phyloP scores from a whole-genome alignment of 169 alveolate species.

The Plasmodium gallinaceum region DNA sequence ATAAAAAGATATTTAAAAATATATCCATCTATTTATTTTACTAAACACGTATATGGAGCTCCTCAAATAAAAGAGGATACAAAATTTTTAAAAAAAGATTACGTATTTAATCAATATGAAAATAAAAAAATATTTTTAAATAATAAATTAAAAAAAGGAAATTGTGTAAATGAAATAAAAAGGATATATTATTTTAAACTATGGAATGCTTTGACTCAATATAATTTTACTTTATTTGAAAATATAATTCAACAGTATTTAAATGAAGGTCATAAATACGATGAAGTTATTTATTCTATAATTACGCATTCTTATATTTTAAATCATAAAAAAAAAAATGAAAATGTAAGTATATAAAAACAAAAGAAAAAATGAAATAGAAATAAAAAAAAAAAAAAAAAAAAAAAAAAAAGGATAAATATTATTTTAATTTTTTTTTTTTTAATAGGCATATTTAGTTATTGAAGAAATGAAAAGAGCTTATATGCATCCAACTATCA shows the following conservation, averaged over 20 bases:
- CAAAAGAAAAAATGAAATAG: background rate
- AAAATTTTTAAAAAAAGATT: constrained; percentile 41
- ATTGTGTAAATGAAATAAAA: constrained; percentile 62
- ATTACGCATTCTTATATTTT: constrained; percentile 83
- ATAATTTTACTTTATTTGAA: constrained; percentile 75
- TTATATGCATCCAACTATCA: constrained; percentile 86
- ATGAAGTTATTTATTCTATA: constrained; percentile 89
- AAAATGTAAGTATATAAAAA: constrained; percentile 76
- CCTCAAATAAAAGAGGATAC: constrained; percentile 42
- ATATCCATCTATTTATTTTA: constrained; percentile 71
- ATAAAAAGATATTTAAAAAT: constrained; percentile 57
- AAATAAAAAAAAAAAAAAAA: no score
- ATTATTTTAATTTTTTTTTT: constrained; percentile 14
- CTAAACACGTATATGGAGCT: constrained; percentile 65
- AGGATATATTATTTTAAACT: constrained; percentile 67
- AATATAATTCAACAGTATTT: constrained; percentile 71
- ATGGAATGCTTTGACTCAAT: constrained; percentile 69
- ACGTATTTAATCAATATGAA: constrained; percentile 68
- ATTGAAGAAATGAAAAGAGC: constrained; percentile 90
- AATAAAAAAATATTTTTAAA: constrained; percentile 36
- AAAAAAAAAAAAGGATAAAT: no score
- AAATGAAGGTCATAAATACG: constrained; percentile 81
- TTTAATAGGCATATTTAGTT: constrained; percentile 84
- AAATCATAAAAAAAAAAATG: constrained; percentile 81
- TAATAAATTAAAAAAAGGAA: constrained; percentile 70